These are phyloP conservation scores for Aspergillus fumigatus DNA, from an alignment of 2,329 filamentous ascomycete genomes.

Conservation along the genomic window DNA sequence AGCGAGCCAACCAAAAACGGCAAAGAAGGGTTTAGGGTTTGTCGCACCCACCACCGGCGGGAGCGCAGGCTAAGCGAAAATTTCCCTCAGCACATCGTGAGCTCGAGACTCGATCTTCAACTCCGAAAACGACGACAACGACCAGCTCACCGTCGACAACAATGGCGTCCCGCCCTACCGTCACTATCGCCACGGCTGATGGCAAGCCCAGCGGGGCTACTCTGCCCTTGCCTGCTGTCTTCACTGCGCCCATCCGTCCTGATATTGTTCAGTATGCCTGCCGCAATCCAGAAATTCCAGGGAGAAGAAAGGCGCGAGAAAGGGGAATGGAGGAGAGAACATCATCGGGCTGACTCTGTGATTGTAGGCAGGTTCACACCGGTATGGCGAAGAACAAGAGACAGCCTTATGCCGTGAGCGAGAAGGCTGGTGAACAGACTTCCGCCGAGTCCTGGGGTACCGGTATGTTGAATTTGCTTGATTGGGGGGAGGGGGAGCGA, in stretches of 20 bases:
- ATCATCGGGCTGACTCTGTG: constrained; percentile 31
- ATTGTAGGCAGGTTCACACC: constrained; percentile 71
- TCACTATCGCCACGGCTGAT: constrained; percentile 95
- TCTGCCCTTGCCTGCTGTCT: constrained; percentile 91
- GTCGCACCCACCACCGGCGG: constrained; percentile 21
- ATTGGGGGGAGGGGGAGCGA: constrained; percentile 4
- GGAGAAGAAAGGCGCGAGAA: constrained; percentile 6
- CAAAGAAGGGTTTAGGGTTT: constrained; percentile 36
- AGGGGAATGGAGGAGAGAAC: constrained; percentile 10
- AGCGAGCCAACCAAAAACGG: constrained; percentile 12
- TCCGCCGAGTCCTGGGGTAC: constrained; percentile 99
- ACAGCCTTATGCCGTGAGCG: constrained; percentile 98
- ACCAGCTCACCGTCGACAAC: constrained; percentile 42
- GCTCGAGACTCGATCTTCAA: constrained; percentile 31
- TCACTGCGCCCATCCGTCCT: constrained; percentile 93
- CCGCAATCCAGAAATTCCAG: background rate
- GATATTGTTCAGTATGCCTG: constrained; percentile 90
- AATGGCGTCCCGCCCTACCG: constrained; percentile 96
- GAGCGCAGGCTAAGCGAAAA: constrained; percentile 40
- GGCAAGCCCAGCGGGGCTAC: constrained; percentile 85
- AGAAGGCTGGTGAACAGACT: constrained; percentile 99
- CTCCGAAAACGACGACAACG: constrained; percentile 34
- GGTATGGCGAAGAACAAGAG: constrained; percentile 99
- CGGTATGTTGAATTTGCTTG: constrained; percentile 55
- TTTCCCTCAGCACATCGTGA: constrained; percentile 34